These are phyloP conservation scores for Penicillium sp. DNA, from an alignment of 2,329 filamentous ascomycete species.

Conservation along the genomic window DNA sequence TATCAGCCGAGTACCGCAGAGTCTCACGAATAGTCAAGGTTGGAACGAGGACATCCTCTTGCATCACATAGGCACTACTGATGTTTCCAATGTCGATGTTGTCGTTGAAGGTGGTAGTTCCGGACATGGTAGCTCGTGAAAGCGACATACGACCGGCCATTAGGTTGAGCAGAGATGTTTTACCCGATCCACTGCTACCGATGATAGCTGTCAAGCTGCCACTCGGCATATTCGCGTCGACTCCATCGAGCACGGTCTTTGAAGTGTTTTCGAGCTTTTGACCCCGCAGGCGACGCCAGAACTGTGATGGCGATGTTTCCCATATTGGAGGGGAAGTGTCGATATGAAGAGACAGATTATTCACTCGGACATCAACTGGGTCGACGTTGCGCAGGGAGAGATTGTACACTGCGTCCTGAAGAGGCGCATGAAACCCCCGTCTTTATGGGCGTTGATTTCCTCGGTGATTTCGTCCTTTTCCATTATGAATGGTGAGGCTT, in stretches of 20 bases:
- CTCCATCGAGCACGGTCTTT: slow-evolving; percentile 55
- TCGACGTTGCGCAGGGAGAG: slow-evolving; percentile 40
- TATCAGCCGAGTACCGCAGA: slow-evolving; percentile 64
- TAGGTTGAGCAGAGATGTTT: slow-evolving; percentile 66
- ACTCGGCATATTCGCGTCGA: slow-evolving; percentile 59
- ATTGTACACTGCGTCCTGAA: slow-evolving; percentile 20
- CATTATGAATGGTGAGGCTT: slow-evolving; percentile 1
- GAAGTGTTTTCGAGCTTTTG: slow-evolving; percentile 20
- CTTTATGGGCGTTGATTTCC: slow-evolving; percentile 12
- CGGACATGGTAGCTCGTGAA: slow-evolving; percentile 50
- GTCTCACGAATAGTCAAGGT: slow-evolving; percentile 73
- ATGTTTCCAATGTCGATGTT: slow-evolving; percentile 45
- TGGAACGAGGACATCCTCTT: slow-evolving; percentile 68
- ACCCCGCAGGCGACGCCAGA: slow-evolving; percentile 30
- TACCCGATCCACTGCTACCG: slow-evolving; percentile 67
- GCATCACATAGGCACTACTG: slow-evolving; percentile 57
- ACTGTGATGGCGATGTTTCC: slow-evolving; percentile 28
- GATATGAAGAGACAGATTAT: slow-evolving; percentile 31
- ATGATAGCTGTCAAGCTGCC: slow-evolving; percentile 71
- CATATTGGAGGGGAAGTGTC: slow-evolving; percentile 32
- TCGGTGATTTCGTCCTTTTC: slow-evolving; percentile 16
- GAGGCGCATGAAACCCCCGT: neutral
- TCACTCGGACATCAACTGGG: slow-evolving; percentile 38
- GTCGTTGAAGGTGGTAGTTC: slow-evolving; percentile 59
- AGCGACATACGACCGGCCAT: slow-evolving; percentile 62